A percentile compares a stretch with the other conserved stretches of the same genome.
Conservation (phyloP, 768 basidiomycete species). For the Leccinellum rugosiceps region DNA sequence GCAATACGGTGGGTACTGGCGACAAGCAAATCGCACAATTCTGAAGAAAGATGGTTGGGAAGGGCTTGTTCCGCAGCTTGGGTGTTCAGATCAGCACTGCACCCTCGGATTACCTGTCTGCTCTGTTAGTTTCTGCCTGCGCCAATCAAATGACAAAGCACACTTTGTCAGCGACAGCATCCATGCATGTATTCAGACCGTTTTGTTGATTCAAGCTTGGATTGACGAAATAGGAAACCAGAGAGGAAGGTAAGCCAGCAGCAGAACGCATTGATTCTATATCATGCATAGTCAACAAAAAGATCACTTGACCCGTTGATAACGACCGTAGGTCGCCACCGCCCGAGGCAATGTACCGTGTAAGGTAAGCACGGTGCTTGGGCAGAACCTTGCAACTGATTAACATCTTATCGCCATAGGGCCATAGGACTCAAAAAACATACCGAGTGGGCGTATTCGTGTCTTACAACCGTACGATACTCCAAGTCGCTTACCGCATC, state of each 20-base stretch:
- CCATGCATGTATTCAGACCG: conserved; percentile 73
- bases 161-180: conserved; percentile 83
- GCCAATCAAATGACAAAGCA: conserved; percentile 1
- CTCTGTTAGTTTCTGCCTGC: background rate
- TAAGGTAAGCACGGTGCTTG: conserved; percentile 63
- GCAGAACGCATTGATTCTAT: conserved; percentile 85
- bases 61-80: conserved; percentile 80
- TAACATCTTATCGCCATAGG: background rate
- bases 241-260: conserved; percentile 72
- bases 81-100: conserved; percentile 64
- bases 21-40: conserved; percentile 74
- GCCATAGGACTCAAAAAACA: conserved; percentile 17
- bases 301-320: conserved; percentile 79
- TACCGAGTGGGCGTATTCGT: conserved; percentile 78
- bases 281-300: conserved; percentile 82
- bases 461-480: conserved; percentile 86
- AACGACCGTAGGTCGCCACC: conserved; percentile 69
- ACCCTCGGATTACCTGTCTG: conserved; percentile 72
- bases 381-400: conserved; percentile 53
- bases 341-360: conserved; percentile 62
- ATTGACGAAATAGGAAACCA: conserved; percentile 87
- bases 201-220: conserved; percentile 73
- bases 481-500: conserved; percentile 88
- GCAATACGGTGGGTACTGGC: conserved; percentile 78
- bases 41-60: conserved; percentile 61